These are phyloP conservation scores for Zygotorulaspora danielsina DNA, from an alignment of 805 yeast genomes.

Conservation along the genomic window DNA sequence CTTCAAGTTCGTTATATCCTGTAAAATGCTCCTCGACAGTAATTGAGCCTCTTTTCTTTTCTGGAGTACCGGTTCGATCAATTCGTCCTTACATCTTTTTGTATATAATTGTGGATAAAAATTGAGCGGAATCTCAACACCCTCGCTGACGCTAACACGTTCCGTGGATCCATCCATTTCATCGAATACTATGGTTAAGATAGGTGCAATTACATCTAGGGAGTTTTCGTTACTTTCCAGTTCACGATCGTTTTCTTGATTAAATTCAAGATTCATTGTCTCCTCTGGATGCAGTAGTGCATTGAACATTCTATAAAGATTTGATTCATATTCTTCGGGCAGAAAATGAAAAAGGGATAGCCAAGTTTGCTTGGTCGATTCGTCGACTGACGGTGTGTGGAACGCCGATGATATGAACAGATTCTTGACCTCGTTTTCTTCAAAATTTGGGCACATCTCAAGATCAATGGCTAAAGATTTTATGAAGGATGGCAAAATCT, in stretches of 20 bases:
- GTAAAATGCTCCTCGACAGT: constrained; percentile 18
- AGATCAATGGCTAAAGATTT: constrained; percentile 24
- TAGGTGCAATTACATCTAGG: constrained; percentile 26
- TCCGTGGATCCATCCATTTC: constrained; percentile 31
- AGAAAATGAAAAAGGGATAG: constrained; percentile 32
- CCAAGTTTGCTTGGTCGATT: constrained; percentile 22
- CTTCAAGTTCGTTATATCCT: constrained; percentile 26
- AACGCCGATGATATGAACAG: constrained; percentile 30
- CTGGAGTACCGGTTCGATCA: constrained; percentile 25
- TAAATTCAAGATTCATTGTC: background rate
- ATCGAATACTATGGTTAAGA: constrained; percentile 32
- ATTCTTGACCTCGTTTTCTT: constrained; percentile 13
- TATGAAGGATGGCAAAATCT: constrained; percentile 29
- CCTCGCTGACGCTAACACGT: constrained; percentile 18
- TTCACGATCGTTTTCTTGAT: constrained; percentile 1
- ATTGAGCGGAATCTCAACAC: constrained; percentile 32
- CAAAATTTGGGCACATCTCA: constrained; percentile 21
- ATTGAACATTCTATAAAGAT: constrained; percentile 35
- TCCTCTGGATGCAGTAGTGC: constrained; percentile 30
- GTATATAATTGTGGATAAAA: constrained; percentile 36
- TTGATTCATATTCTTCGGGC: constrained; percentile 34
- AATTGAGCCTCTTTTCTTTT: constrained; percentile 23
- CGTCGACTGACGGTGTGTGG: constrained; percentile 20
- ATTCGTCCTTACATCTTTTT: constrained; percentile 24
- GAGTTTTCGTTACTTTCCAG: constrained; percentile 23